These are phyloP conservation scores for Plantago rigida DNA, from an alignment of 305 asterid species.

Conservation along the genomic window DNA sequence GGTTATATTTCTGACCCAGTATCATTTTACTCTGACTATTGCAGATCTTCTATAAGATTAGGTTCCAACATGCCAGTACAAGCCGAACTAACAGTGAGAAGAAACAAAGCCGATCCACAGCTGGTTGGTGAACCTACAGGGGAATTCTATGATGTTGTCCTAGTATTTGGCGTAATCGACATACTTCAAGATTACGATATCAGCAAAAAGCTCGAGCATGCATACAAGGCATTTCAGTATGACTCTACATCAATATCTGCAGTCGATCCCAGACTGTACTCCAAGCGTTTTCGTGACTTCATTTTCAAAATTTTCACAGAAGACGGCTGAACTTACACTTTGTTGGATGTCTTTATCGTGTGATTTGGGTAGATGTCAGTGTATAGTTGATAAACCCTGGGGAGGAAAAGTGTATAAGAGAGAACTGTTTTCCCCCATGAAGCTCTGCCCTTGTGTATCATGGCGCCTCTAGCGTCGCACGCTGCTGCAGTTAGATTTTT, in stretches of 20 bases:
- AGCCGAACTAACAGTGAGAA: slow-evolving; percentile 63
- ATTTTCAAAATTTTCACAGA: slow-evolving; percentile 61
- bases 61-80: slow-evolving; percentile 68
- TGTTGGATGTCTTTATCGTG: not conserved
- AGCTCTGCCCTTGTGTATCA: slow-evolving; percentile 10
- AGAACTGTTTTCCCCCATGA: not conserved
- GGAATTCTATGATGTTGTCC: slow-evolving; percentile 64
- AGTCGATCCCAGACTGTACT: slow-evolving; percentile 79
- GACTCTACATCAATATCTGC: slow-evolving; percentile 85
- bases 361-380: not conserved
- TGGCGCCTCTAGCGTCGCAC: slow-evolving; percentile 10
- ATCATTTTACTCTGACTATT: no score
- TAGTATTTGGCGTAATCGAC: slow-evolving; percentile 81
- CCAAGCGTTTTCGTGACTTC: slow-evolving; percentile 78
- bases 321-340: slow-evolving; percentile 25
- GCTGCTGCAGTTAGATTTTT: slow-evolving; percentile 4
- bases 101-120: slow-evolving; percentile 41
- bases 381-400: not conserved
- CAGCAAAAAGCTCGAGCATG: slow-evolving; percentile 93
- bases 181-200: slow-evolving; percentile 82
- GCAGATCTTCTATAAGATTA: slow-evolving; percentile 42
- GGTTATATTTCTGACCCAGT: no score
- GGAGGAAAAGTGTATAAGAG: not conserved
- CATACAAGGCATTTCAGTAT: slow-evolving; percentile 77
- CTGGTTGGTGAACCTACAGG: slow-evolving; percentile 80